Percentiles rank a stretch among this genome's conserved stretches.
phyloP scores from a whole-genome alignment of 2,329 filamentous ascomycete species.

The Calonectria ilicicola region DNA sequence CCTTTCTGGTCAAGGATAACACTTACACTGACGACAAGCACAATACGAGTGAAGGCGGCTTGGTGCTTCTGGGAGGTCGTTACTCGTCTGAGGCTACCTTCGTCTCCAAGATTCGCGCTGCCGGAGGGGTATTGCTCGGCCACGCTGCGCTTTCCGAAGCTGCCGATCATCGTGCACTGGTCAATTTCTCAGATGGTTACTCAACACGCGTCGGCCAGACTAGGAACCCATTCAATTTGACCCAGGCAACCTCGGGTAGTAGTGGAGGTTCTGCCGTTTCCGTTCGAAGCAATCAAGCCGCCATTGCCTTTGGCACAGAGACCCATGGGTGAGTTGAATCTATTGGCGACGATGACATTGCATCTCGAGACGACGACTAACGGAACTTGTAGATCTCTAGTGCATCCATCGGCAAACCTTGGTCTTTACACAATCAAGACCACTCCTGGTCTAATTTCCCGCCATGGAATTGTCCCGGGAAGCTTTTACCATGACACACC shows the following conservation, averaged over 20 bases:
- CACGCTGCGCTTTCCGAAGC: conserved; percentile 20
- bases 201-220: conserved; percentile 23
- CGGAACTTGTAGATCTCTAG: background rate
- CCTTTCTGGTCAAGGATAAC: conserved; percentile 75
- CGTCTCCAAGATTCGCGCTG: conserved; percentile 14
- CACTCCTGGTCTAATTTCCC: conserved; percentile 16
- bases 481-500: conserved; percentile 21
- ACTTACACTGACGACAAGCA: conserved; percentile 70
- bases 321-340: conserved; percentile 12
- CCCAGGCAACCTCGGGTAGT: conserved; percentile 18
- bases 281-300: conserved; percentile 19
- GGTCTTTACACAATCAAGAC: conserved; percentile 17
- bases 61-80: conserved; percentile 17
- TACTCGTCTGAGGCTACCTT: conserved; percentile 17
- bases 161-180: conserved; percentile 15
- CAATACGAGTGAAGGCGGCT: conserved; percentile 54
- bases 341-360: background rate
- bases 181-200: conserved; percentile 23
- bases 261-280: conserved; percentile 15
- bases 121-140: conserved; percentile 15
- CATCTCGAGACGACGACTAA: background rate
- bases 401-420: conserved; percentile 10
- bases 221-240: conserved; percentile 22
- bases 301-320: conserved; percentile 18
- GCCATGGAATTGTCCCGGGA: conserved; percentile 21